Evolutionary conservation across 2,329 filamentous ascomycete species (phyloP).

Genomic region (Amauroascus niger): DNA sequence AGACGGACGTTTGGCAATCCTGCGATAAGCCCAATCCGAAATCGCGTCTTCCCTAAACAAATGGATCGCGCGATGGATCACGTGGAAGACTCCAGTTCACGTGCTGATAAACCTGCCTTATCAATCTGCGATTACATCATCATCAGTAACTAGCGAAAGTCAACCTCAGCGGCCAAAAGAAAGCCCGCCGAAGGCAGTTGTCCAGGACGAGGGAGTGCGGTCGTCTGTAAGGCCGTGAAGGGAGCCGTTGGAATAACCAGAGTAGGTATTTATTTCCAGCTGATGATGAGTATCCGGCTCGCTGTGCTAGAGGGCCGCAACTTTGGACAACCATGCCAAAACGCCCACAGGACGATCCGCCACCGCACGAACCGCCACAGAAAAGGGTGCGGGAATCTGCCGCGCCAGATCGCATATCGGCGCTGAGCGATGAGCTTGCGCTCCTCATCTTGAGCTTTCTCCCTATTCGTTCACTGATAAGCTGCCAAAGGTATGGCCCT

Average conservation of each 20-base stretch:
- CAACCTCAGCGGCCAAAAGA: no score
- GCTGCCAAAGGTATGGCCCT: conserved; percentile 49
- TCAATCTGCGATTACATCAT: conserved; percentile 6
- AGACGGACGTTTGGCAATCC: no score
- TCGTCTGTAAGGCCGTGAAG: no score
- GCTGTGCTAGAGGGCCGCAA: background rate
- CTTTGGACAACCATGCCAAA: conserved; percentile 14
- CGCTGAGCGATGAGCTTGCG: conserved; percentile 76
- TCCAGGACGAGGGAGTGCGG: no score
- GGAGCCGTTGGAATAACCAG: no score
- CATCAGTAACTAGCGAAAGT: no score
- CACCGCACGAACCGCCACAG: conserved; percentile 7
- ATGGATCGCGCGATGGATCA: background rate
- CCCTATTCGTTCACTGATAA: conserved; percentile 57
- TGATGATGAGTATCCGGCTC: background rate
- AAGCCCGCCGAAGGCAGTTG: no score
- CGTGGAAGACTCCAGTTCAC: conserved; percentile 1
- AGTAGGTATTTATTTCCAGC: background rate
- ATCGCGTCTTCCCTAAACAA: no score
- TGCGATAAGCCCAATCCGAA: no score
- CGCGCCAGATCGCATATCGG: conserved; percentile 54
- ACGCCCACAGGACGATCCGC: conserved; percentile 10
- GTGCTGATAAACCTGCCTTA: background rate
- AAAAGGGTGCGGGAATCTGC: conserved; percentile 12
- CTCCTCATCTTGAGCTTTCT: conserved; percentile 73